Percentiles rank a stretch among this genome's conserved stretches.
Evolutionary conservation across 345 rosid species (phyloP).

Genomic region (Acer yangbiense): DNA sequence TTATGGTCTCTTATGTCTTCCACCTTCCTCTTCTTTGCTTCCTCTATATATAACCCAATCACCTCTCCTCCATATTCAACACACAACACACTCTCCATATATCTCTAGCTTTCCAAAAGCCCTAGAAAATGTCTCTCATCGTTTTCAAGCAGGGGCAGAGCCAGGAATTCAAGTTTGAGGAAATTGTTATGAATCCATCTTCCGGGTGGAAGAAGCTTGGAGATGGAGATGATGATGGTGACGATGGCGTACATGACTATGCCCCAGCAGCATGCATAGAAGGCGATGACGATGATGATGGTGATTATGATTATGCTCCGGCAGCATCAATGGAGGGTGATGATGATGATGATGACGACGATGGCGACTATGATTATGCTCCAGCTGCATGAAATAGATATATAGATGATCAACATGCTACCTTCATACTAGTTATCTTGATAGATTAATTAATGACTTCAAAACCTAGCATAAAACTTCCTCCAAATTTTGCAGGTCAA

Average conservation of each 20-base stretch:
- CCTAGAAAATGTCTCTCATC: conserved; percentile 16
- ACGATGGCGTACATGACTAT: conserved; percentile 5
- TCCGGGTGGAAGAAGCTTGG: conserved; percentile 9
- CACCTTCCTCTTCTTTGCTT: not conserved
- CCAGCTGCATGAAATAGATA: conserved; percentile 29
- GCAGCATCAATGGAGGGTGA: conserved; percentile 30
- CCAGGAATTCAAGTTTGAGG: too few species aligned
- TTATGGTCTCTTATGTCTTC: conserved; percentile 9
- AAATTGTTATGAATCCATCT: not conserved
- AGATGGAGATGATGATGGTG: conserved; percentile 6
- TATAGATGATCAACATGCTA: not conserved
- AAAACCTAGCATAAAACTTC: not conserved
- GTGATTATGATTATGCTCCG: conserved; percentile 22
- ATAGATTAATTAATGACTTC: not conserved
- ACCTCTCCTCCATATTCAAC: not conserved
- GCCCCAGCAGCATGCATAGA: conserved; percentile 17
- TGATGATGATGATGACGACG: conserved; percentile 9
- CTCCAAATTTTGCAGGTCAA: conserved; percentile 4
- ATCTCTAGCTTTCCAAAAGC: not conserved
- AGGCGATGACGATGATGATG: conserved; percentile 13
- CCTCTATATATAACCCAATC: conserved; percentile 7
- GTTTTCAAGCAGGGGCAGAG: not conserved
- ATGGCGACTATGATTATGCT: conserved; percentile 19
- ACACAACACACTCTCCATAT: not conserved
- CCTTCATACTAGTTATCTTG: not conserved